Base-by-base conservation (phyloP, 1,284 basidiomycete genomes). In the Cryptococcus wingfieldii region DNA sequence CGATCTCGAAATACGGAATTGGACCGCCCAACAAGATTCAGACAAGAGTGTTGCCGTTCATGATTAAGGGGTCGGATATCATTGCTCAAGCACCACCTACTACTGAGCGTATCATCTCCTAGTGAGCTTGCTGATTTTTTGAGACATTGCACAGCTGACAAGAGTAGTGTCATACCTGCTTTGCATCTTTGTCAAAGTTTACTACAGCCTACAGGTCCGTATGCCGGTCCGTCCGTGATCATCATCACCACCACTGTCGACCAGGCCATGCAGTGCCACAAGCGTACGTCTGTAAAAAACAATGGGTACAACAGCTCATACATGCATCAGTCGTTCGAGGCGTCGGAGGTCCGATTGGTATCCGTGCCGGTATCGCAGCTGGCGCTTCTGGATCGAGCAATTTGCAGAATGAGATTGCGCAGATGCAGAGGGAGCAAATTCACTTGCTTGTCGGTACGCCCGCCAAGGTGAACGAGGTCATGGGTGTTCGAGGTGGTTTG, bases 1-100 rank as follows among this genome's bases (percentile, higher is more conserved):
- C 91, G 13, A 82, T 98, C 59, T 86, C 83, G 62, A 94, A 94
- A 76, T 98, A 97, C 72, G 95, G 94, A 47, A 87, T 96, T 61
- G 95, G 95, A 0, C 95, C 95, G 5, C 95, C 95, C 5, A 98
- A 97, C 78, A 98, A 98, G 80, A 96, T 98, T 61, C 95, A 98
- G 77, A 92, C 95, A 71, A 86, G 94, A 53, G 93, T 95, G 42
- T 81, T 98, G 54, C 95, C 95, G 1, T 97, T 96, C 78, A 85
- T 98, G 59, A 82, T 98, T 49, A 86, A 90, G 56, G 74, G 92
- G 9, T 85, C 90, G 44, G 96, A 98, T 68, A 95, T 98, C 67
- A 97, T 98, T 65, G 94, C 94, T 6, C 95, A 98, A 78, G 95
- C 95, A 12, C 95, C 95, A 44, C 94, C 95, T 0, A 98, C 95